Conservation (phyloP, 768 basidiomycete genomes). For the Mycena pura region DNA sequence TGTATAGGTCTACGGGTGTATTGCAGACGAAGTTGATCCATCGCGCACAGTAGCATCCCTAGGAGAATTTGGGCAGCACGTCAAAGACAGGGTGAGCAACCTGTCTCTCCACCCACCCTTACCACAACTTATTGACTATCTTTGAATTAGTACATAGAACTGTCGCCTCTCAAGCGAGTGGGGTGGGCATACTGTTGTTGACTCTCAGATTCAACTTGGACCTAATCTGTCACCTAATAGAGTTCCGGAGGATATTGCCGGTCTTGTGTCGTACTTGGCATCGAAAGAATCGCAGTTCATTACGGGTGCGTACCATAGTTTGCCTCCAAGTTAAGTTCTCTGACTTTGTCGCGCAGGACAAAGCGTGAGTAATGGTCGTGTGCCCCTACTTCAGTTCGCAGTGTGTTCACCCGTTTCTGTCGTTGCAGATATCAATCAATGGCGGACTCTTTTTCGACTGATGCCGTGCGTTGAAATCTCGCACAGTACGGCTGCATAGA, state of each 20-base stretch:
- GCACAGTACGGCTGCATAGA: too few species aligned
- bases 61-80: too few species aligned
- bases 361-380: conserved; percentile 11
- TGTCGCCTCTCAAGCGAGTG: conserved; percentile 2
- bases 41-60: too few species aligned
- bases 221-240: background rate
- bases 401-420: too few species aligned
- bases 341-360: too few species aligned
- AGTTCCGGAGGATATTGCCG: conserved; percentile 31
- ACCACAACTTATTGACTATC: background rate
- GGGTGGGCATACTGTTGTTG: background rate
- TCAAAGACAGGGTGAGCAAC: too few species aligned
- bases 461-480: background rate
- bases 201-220: background rate
- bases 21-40: too few species aligned
- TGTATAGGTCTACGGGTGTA: background rate
- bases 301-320: conserved; percentile 27
- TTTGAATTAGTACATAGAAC: background rate
- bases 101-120: background rate
- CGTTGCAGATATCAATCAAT: conserved; percentile 12
- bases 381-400: too few species aligned
- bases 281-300: conserved; percentile 36
- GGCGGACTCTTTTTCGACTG: conserved; percentile 18
- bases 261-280: conserved; percentile 38
- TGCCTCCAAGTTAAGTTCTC: background rate